Evolutionary conservation across 129 eudicot species (phyloP), one percentile per base, ranked within the genome.

Genomic region (Flaveria sonorensis): DNA sequence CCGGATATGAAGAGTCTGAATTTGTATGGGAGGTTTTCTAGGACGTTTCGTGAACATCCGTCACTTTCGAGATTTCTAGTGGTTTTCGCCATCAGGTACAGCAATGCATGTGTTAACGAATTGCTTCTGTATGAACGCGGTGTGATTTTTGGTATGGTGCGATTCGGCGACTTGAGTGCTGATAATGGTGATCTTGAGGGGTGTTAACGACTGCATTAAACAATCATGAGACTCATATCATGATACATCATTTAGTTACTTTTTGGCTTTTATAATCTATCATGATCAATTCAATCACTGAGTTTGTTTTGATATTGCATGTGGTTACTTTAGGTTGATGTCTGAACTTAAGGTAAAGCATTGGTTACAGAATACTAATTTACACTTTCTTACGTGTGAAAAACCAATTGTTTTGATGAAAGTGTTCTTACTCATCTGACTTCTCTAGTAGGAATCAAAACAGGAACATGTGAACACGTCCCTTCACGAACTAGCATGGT

Each of bases 71-170:
- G 87, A 77, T 46, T 84, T 80, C 84, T 93, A 52, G 88, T 89
- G 42, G 91, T 93, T 64, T 87, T 85, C 81, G 77, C 93, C 53
- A 82, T 90, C 85, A 79, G 98, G 98, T 93, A 89, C 23, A 36
- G 11, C 45, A 48, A 10, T 61, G 19, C 50, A 47, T 8, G 42
- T 18, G 16, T 71, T 57, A 45, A 45, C 12, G 3, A 8, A 2
- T 45, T 45, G 2, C 10, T 45, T 45, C 13, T 10, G 12, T 2
- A 1, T 45, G 45, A 69, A 42, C 63, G 10, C 9, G 50, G 61
- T 72, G 51, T 73, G 7, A 32, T n/a, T 24, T 19, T n/a, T 50
- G 30, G 3, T 14, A 7, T 60, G 39, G 24, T 39, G 28, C n/a
- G 21, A 21, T 62, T 64, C 55, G 9, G 26, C 42, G 57, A 77